Evolutionary conservation across 345 rosid genomes (phyloP), one percentile per base, ranked within the genome.

Genomic region (Sapria himalayana): DNA sequence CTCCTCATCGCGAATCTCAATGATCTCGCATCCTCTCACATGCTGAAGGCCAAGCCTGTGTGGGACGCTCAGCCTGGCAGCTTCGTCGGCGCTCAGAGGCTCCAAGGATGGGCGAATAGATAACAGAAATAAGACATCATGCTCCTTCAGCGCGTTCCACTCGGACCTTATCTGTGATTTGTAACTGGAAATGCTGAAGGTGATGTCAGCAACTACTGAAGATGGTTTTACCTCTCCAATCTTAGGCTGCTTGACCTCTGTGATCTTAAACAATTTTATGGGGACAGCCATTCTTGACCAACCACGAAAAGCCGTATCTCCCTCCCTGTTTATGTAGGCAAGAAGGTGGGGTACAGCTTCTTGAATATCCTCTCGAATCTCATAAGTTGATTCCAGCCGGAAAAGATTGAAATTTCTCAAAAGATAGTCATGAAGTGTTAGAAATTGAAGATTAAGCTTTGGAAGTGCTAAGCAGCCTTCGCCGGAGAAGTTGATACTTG

Each of bases 281-380:
- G 98, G 94, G 46, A 89, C 94, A 39, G 69, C 98, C 98, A 89
- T 89, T 55, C 98, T 74, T 43, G 98, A 89, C 98, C 94, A 89
- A 41, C 98, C 98, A 55, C 98, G 94, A 33, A 89, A 89, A 46
- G 93, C 78, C 52, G 93, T 51, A 31, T 79, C 82, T 45, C 94
- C 98, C 57, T 82, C 94, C 22, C 65, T 79, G 58, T 89, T 67
- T 44, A 79, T 79, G 60, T 74, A 68, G 1, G 91, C 78, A 60
- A 78, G 93, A 52, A 82, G 94, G 51, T 82, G 94, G 0, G 98
- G 98, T 19, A 79, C 69, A 52, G 98, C 93, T 65, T 82, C 98
- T 56, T 89, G 98, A 57, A 89, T 89, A 61, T 89, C 94, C 69
- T 89, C 98, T 6, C 98, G 98, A 49, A 89, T 89, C 78, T 82